A percentile compares a stretch with the other conserved stretches of the same genome.
phyloP scores from a whole-genome alignment of 2,329 filamentous ascomycete species.

The Cordyceps cicadae region DNA sequence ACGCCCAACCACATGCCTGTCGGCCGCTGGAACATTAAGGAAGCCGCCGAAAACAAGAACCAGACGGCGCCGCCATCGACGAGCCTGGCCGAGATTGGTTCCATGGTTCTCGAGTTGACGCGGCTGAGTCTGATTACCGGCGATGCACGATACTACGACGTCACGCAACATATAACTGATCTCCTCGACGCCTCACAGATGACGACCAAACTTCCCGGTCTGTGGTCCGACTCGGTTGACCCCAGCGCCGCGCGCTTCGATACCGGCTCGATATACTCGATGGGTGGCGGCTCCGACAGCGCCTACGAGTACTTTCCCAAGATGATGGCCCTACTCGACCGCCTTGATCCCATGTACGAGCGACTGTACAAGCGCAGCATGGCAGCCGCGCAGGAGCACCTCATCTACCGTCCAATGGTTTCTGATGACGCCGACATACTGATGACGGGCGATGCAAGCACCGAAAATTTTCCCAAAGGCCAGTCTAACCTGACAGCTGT shows the following conservation, averaged over 20 bases:
- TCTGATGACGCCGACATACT: constrained; percentile 54
- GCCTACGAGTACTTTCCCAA: constrained; percentile 54
- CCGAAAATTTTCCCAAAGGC: background rate
- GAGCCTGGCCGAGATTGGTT: constrained; percentile 56
- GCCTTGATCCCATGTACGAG: constrained; percentile 49
- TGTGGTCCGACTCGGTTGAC: constrained; percentile 64
- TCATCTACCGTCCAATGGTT: constrained; percentile 64
- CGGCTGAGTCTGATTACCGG: constrained; percentile 61
- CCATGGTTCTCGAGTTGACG: constrained; percentile 63
- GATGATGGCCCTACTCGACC: constrained; percentile 57
- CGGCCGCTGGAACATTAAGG: constrained; percentile 21
- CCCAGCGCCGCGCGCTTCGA: constrained; percentile 38
- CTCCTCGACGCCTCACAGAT: constrained; percentile 59
- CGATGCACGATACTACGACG: constrained; percentile 65
- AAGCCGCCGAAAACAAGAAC: constrained; percentile 18
- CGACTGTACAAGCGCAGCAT: constrained; percentile 56
- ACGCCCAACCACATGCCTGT: constrained; percentile 42
- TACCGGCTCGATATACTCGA: constrained; percentile 32
- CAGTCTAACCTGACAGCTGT: constrained; percentile 32
- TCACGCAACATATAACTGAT: constrained; percentile 60
- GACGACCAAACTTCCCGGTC: constrained; percentile 58
- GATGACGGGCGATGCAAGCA: constrained; percentile 39
- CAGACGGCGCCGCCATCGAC: constrained; percentile 15
- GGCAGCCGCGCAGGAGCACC: constrained; percentile 48
- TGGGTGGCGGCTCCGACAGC: constrained; percentile 46